Percentiles rank a stretch among this genome's conserved stretches.
Evolutionary conservation across 176 grass and related monocot genomes (phyloP).

Genomic region (Cymbopogon citratus): DNA sequence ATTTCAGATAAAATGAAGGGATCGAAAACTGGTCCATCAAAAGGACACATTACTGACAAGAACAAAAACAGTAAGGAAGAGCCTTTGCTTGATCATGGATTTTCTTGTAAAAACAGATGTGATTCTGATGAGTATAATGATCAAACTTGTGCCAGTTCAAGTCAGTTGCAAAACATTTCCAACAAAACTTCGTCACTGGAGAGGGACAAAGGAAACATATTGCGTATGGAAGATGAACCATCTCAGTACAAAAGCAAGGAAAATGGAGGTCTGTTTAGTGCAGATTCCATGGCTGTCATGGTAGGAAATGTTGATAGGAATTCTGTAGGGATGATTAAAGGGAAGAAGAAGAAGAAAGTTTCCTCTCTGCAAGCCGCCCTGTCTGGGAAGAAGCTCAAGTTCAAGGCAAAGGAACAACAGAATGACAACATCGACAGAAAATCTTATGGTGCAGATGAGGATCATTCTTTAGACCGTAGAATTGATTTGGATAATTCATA

Average conservation of each 20-base stretch:
- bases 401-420: constrained; percentile 40
- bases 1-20: constrained; percentile 28
- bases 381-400: constrained; percentile 47
- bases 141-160: constrained; percentile 15
- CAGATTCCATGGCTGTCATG: constrained; percentile 7
- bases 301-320: constrained; percentile 27
- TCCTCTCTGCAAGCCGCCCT: constrained; percentile 24
- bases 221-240: constrained; percentile 28
- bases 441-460: constrained; percentile 20
- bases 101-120: constrained; percentile 20
- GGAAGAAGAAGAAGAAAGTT: constrained; percentile 34
- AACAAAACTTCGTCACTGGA: constrained; percentile 17
- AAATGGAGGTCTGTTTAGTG: constrained; percentile 22
- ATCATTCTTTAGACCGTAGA: constrained; percentile 19
- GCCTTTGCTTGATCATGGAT: constrained; percentile 23
- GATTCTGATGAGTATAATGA: constrained; percentile 25
- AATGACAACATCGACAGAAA: constrained; percentile 23
- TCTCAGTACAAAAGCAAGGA: constrained; percentile 33
- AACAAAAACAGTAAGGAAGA: constrained; percentile 25
- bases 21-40: constrained; percentile 27
- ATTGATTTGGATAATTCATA: constrained; percentile 20
- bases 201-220: constrained; percentile 24
- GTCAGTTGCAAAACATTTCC: constrained; percentile 33
- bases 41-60: constrained; percentile 2
- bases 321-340: constrained; percentile 30